phyloP scores from a whole-genome alignment of 2,329 filamentous ascomycete genomes.

The Xylaria arbuscula region DNA sequence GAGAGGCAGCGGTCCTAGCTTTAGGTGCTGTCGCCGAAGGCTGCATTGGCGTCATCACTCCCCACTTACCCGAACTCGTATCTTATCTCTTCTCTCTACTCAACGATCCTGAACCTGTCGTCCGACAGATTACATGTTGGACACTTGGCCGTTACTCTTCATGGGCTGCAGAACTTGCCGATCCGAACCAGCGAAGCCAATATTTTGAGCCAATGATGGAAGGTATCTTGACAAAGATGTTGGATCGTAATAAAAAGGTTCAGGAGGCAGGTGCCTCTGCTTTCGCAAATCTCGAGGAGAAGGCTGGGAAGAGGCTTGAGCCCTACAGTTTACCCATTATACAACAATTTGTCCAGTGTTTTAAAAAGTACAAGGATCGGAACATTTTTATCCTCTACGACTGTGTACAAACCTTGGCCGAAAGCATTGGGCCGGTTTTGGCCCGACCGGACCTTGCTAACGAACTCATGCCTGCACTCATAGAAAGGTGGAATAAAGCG shows the following conservation, averaged over 20 bases:
- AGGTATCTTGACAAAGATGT: slow-evolving; percentile 91
- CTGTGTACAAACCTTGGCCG: slow-evolving; percentile 95
- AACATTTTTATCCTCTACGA: slow-evolving; percentile 99
- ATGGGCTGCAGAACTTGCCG: slow-evolving; percentile 84
- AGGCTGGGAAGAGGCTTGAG: slow-evolving; percentile 81
- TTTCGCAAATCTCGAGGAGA: slow-evolving; percentile 95
- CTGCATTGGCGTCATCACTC: slow-evolving; percentile 88
- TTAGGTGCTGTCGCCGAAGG: slow-evolving; percentile 95
- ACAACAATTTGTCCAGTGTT: slow-evolving; percentile 91
- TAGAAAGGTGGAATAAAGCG: slow-evolving; percentile 87
- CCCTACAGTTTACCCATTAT: slow-evolving; percentile 92
- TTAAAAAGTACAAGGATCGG: slow-evolving; percentile 94
- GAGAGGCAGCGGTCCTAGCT: slow-evolving; percentile 93
- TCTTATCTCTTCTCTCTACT: slow-evolving; percentile 90
- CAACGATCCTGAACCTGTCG: slow-evolving; percentile 86
- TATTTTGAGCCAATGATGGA: slow-evolving; percentile 98
- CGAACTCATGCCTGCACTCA: slow-evolving; percentile 91
- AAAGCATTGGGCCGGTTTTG: slow-evolving; percentile 85
- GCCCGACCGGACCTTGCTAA: slow-evolving; percentile 84
- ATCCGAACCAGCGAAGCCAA: slow-evolving; percentile 73
- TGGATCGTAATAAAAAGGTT: slow-evolving; percentile 97
- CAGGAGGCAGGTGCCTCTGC: slow-evolving; percentile 96
- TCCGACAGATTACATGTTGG: slow-evolving; percentile 98
- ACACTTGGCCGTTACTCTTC: slow-evolving; percentile 91
- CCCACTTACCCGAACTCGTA: slow-evolving; percentile 89